Evolutionary conservation across 345 rosid species (phyloP).

Genomic region (Microcos paniculata): DNA sequence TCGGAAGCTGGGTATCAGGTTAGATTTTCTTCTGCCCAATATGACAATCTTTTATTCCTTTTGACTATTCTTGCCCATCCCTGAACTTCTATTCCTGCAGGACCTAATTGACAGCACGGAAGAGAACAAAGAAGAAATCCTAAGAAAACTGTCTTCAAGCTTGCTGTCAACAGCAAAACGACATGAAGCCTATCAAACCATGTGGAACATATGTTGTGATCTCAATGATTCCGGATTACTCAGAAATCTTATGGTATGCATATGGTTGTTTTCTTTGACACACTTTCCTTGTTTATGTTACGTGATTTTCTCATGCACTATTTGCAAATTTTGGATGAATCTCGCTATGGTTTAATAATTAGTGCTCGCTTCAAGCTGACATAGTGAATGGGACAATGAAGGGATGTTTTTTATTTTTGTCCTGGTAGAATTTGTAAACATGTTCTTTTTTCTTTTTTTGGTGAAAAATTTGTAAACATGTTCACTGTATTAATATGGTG

Average conservation of each 20-base stretch:
- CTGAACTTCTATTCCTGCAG: conserved; percentile 39
- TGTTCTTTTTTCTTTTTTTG: conserved; percentile 3
- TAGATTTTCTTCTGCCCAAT: conserved; percentile 20
- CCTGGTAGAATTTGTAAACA: conserved; percentile 9
- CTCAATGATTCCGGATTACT: conserved; percentile 75
- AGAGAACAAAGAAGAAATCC: conserved; percentile 44
- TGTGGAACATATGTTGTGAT: conserved; percentile 89
- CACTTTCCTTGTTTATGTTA: conserved; percentile 1
- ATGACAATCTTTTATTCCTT: conserved; percentile 7
- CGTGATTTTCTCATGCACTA: conserved; percentile 1
- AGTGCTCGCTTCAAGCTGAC: background rate
- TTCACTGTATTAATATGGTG: background rate
- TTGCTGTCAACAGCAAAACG: conserved; percentile 72
- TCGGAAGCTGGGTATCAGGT: conserved; percentile 54
- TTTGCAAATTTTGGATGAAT: background rate
- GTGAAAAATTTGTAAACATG: conserved; percentile 5
- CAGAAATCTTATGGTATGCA: conserved; percentile 79
- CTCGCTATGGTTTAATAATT: background rate
- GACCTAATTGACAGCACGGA: conserved; percentile 40
- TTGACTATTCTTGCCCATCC: background rate
- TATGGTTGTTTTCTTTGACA: conserved; percentile 7
- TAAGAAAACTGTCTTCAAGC: conserved; percentile 59
- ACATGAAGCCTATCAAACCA: conserved; percentile 73
- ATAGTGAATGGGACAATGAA: background rate
- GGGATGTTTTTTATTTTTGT: background rate